Base-by-base conservation (phyloP, 1,284 basidiomycete species). In the Malassezia vespertilionis region DNA sequence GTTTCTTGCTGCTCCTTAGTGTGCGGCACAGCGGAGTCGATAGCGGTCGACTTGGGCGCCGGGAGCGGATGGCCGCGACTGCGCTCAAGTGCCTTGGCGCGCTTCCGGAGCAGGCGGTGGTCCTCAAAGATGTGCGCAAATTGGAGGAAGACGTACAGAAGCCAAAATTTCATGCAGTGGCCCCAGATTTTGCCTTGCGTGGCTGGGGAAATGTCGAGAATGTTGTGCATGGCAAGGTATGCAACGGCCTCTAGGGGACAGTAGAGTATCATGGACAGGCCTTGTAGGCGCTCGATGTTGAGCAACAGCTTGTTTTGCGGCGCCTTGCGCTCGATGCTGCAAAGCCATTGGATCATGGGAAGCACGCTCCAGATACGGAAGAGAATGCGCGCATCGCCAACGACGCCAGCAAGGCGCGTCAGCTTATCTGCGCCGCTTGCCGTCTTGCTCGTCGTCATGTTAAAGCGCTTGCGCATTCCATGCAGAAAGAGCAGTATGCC, bases 301-400 rank as follows among this genome's bases (percentile, higher is more conserved):
- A 63, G 62, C 38, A 70, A 46, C 23, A 65, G 46, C 17, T 57
- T 36, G 1, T 62, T 67, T 2, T 62, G 62, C 15, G 65, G 67
- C 18, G 61, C 63, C 1, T 53, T 46, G 20, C 60, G 45, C 49
- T 68, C 67, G 10, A 70, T 34, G 24, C 55, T 46, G 35, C 66
- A 58, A 60, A 70, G 68, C 66, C 66, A 70, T 52, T 70, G 57
- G 40, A 68, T 18, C 42, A 70, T 70, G 28, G 65, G 63, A 35
- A 70, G 47, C n/a, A 69, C 49, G n/a, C 62, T 64, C 65, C 65
- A 68, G 42, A 70, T 70, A 21, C 67, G 54, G 52, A 53, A 68
- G 6, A 70, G 56, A 23, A 58, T 43, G 11, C 67, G 47, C 3
- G 64, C 67, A 45, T 70, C 62, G 42, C 57, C 55, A 32, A 63